Evolutionary conservation across 345 rosid species (phyloP).

Genomic region (Salix koriyanagi): DNA sequence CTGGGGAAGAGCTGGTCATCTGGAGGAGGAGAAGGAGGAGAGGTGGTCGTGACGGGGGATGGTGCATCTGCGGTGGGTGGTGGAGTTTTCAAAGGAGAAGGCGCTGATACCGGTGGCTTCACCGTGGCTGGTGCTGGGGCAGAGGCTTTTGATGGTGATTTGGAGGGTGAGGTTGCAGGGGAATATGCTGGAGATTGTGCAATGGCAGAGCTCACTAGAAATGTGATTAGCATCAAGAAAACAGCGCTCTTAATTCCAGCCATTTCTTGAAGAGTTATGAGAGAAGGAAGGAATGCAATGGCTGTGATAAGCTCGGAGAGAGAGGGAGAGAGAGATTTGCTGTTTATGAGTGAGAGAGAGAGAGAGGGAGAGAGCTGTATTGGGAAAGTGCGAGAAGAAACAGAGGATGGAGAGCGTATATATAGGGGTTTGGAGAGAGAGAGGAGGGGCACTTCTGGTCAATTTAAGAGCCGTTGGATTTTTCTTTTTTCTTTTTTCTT

Average conservation of each 20-base stretch:
- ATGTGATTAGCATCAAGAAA: background rate
- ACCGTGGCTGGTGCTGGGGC: background rate
- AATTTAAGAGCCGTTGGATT: conserved; percentile 5
- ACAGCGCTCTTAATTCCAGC: background rate
- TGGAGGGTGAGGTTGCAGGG: background rate
- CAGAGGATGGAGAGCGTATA: background rate
- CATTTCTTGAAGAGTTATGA: background rate
- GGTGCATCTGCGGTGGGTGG: conserved; percentile 2
- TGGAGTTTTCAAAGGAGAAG: conserved; percentile 17
- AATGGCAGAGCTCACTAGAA: background rate
- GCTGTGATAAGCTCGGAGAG: too few relatives aligned
- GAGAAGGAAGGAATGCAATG: background rate
- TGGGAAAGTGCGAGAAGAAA: background rate
- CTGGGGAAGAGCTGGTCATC: background rate
- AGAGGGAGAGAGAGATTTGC: background rate
- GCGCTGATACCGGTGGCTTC: background rate
- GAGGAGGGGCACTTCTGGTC: background rate
- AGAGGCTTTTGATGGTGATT: background rate
- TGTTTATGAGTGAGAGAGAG: too few relatives aligned
- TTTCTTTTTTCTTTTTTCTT: background rate
- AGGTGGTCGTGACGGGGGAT: conserved; percentile 13
- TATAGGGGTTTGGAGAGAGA: background rate
- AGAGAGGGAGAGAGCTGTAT: background rate
- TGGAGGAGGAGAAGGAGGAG: conserved; percentile 28
- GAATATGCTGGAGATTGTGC: conserved; percentile 15